Percentiles rank a stretch among this genome's conserved stretches.
Conservation (phyloP, 2,329 filamentous ascomycete species). For the Lojkania enalia region DNA sequence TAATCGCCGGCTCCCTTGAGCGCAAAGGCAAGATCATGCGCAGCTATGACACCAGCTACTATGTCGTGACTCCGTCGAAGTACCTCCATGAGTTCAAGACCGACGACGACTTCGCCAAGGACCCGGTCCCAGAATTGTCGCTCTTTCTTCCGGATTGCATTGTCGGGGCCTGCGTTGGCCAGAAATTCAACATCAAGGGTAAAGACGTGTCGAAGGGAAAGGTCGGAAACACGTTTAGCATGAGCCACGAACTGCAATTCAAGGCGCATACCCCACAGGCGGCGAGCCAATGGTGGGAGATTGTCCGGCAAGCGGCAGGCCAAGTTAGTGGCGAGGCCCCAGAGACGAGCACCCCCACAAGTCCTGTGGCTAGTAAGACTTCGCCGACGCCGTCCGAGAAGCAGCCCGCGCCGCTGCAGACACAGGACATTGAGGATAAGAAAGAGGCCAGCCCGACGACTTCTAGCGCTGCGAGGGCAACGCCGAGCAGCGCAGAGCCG, state of each 20-base stretch:
- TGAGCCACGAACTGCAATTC: conserved; percentile 79
- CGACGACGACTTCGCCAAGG: conserved; percentile 71
- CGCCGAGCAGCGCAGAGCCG: conserved; percentile 18
- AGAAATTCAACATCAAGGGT: conserved; percentile 93
- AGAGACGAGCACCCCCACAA: conserved; percentile 38
- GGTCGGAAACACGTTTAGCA: conserved; percentile 77
- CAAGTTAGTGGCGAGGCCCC: conserved; percentile 48
- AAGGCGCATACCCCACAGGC: conserved; percentile 82
- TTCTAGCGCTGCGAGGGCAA: conserved; percentile 10
- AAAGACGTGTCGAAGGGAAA: conserved; percentile 82
- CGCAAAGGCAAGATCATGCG: conserved; percentile 88
- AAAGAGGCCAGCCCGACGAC: conserved; percentile 20
- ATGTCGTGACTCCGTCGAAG: conserved; percentile 84
- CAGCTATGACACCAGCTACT: conserved; percentile 79
- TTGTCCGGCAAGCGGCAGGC: conserved; percentile 67
- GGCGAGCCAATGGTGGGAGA: conserved; percentile 81
- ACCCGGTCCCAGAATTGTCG: conserved; percentile 82
- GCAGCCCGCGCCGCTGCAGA: conserved; percentile 37
- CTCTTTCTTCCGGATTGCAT: conserved; percentile 90
- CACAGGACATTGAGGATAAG: conserved; percentile 33
- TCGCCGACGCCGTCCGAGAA: conserved; percentile 15
- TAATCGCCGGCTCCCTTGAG: conserved; percentile 87
- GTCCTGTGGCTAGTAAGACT: conserved; percentile 34
- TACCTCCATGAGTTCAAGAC: conserved; percentile 97
- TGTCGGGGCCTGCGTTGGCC: conserved; percentile 70